Conservation (phyloP, 208 protist genomes). For the Blechomonas ayalai region DNA sequence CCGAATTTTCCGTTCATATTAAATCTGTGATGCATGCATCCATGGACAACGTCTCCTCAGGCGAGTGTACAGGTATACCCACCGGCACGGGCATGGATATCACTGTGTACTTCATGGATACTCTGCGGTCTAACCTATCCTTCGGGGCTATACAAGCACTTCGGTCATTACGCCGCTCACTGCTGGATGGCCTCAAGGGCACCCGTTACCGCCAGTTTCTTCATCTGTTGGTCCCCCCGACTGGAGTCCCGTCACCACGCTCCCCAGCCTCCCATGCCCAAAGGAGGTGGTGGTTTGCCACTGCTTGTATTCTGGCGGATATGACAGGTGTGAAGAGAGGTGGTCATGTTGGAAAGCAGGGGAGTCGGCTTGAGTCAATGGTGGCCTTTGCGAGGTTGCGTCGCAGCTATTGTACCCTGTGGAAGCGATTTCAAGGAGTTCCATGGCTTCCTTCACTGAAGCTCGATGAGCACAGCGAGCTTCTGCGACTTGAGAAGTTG, state of each 20-base stretch:
- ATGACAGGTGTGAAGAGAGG: constrained; percentile 10
- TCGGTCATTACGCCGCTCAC: constrained; percentile 23
- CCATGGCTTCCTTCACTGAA: constrained; percentile 61
- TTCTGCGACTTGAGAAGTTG: constrained; percentile 39
- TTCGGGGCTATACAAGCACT: constrained; percentile 52
- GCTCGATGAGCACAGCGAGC: constrained; percentile 19
- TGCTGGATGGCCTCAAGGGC: constrained; percentile 37
- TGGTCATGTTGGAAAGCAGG: neutral
- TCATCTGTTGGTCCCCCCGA: constrained; percentile 21
- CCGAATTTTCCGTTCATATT: too few relatives aligned
- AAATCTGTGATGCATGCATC: too few relatives aligned
- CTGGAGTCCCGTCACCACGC: neutral
- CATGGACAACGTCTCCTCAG: too few relatives aligned
- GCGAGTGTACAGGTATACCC: too few relatives aligned
- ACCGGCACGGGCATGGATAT: too few relatives aligned
- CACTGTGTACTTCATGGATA: constrained; percentile 5
- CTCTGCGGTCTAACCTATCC: constrained; percentile 19
- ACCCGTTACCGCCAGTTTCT: constrained; percentile 52
- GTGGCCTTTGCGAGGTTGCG: constrained; percentile 46
- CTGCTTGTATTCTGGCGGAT: constrained; percentile 19
- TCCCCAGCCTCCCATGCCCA: neutral
- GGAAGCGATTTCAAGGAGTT: constrained; percentile 37
- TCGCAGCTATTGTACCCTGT: constrained; percentile 54
- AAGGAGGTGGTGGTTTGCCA: constrained; percentile 21
- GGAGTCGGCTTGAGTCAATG: constrained; percentile 25